Evolutionary conservation across 2,329 filamentous ascomycete genomes (phyloP), one percentile per base, ranked within the genome.

Genomic region (Hymenoscyphus fraxineus): DNA sequence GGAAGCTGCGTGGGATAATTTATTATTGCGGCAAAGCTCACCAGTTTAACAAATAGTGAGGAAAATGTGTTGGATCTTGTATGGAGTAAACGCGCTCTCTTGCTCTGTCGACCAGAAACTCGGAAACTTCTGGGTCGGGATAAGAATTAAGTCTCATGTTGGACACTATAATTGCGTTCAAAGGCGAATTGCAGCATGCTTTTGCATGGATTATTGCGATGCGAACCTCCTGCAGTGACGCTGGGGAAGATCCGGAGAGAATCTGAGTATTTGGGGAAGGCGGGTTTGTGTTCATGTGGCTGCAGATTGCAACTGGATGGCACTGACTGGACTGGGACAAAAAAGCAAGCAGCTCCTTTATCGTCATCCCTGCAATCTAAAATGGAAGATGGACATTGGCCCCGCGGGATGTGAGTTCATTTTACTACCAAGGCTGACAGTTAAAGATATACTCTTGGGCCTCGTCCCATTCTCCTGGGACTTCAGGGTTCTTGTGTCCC

Each of bases 301-400:
- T 51, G 44, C 44, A 22, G 38, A 19, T n/a, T 51, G 44, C 44
- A 22, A 51, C n/a, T 51, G 19, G n/a, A 51, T 22, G 44, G 44
- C 44, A 51, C 44, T 51, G 44, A 19, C 44, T 47, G 44, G 44
- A 19, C 44, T 47, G 44, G 41, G 44, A 51, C 44, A 51, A 67
- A 69, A 67, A 67, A 67, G 62, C 56, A 68, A 65, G 62, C 44
- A 64, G 44, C 61, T 62, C 31, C 60, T 58, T 68, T 72, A 73
- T 72, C 71, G 63, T 22, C 54, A 70, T 64, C 69, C 70, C 65
- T 71, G 70, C 65, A 68, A 70, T 69, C 68, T 68, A 22, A n/a
- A 31, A 27, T 38, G 55, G 41, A 56, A 32, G 54, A 56, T 12
- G 15, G 44, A 51, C 19, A 19, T 6, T 27, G 44, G 44, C 58